A percentile compares a stretch with the other conserved stretches of the same genome.
Evolutionary conservation across 106 monocot species (phyloP).

Genomic region (Dendrobium catenatum): DNA sequence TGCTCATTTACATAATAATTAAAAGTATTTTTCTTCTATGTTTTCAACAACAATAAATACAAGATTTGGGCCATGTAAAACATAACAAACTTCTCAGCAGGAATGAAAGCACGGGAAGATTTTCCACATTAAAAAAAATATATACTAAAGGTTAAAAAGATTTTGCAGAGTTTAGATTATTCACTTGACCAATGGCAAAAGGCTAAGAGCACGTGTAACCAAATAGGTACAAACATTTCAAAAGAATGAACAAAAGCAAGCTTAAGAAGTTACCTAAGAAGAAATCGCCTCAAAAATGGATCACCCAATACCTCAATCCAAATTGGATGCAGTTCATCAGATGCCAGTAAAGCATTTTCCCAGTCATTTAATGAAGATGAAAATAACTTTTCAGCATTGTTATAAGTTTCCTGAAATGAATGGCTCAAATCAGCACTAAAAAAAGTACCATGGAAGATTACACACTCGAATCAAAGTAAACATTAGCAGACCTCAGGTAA

Average conservation of each 20-base stretch:
- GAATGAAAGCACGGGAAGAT: neutral
- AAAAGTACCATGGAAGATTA: neutral
- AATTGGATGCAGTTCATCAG: slow-evolving; percentile 54
- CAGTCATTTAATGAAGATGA: slow-evolving; percentile 49
- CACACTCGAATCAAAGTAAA: neutral
- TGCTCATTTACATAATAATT: too few relatives aligned
- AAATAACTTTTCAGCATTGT: slow-evolving; percentile 63
- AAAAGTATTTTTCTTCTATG: too few relatives aligned
- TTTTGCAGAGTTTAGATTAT: neutral
- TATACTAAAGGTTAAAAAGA: neutral
- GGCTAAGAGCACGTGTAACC: neutral
- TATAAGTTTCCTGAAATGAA: slow-evolving; percentile 60
- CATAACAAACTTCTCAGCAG: neutral
- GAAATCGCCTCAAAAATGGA: slow-evolving; percentile 79
- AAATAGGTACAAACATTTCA: neutral
- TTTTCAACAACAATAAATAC: too few relatives aligned
- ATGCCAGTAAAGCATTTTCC: slow-evolving; percentile 33
- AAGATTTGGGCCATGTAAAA: neutral
- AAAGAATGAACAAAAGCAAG: neutral
- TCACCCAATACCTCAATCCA: slow-evolving; percentile 80
- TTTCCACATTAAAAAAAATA: neutral
- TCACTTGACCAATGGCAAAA: neutral
- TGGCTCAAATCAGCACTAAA: slow-evolving; percentile 3
- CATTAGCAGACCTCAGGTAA: neutral
- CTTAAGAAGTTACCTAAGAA: slow-evolving; percentile 56